These are phyloP conservation scores for Colletotrichum somersetense DNA, from an alignment of 2,329 filamentous ascomycete genomes.

Conservation along the genomic window DNA sequence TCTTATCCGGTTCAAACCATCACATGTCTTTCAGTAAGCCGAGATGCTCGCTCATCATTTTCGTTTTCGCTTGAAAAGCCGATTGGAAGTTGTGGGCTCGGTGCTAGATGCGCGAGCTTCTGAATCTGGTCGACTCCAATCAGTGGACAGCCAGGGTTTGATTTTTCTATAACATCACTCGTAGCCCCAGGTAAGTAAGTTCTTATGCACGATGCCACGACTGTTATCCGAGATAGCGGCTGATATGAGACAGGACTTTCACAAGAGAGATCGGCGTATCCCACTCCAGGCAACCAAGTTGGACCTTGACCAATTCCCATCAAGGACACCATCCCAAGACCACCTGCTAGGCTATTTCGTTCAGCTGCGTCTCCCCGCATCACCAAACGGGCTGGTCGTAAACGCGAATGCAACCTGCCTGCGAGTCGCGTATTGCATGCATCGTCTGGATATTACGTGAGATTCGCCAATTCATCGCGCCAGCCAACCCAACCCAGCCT, in stretches of 20 bases:
- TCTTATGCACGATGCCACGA: neutral
- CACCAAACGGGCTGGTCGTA: constrained; percentile 23
- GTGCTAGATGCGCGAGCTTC: neutral
- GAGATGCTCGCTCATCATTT: neutral
- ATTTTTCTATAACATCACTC: neutral
- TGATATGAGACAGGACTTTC: neutral
- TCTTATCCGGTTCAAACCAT: neutral
- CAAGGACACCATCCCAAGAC: neutral
- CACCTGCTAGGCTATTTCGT: neutral
- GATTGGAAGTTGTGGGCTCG: neutral
- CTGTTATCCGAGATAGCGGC: neutral
- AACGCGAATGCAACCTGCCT: constrained; percentile 3
- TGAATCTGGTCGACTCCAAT: neutral
- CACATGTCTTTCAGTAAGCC: neutral
- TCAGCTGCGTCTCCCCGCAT: neutral
- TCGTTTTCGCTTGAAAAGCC: neutral
- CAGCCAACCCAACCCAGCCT: neutral
- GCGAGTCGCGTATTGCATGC: neutral
- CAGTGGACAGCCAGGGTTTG: neutral
- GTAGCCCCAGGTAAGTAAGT: too few relatives aligned
- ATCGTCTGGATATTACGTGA: constrained; percentile 31
- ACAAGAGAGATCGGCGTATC: neutral
- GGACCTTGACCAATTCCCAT: neutral
- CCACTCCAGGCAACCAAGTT: constrained; percentile 1
- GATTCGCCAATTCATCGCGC: constrained; percentile 26